Evolutionary conservation across 2,329 filamentous ascomycete genomes (phyloP).

Genomic region (Penicillium aurantiogriseum): DNA sequence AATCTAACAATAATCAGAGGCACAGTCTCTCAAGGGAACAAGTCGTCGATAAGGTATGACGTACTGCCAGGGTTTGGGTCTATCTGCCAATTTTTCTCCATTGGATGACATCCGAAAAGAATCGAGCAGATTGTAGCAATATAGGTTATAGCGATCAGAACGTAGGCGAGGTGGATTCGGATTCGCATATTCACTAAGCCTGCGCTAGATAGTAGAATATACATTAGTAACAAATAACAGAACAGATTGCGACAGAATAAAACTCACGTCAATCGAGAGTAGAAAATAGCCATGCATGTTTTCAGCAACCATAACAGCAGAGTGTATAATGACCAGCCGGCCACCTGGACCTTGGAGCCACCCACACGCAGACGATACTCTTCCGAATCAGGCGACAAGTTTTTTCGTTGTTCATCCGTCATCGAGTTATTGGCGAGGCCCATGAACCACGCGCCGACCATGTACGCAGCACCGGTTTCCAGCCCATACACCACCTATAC

Average conservation of each 20-base stretch:
- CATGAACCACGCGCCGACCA: slow-evolving; percentile 48
- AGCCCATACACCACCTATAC: slow-evolving; percentile 51
- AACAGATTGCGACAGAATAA: background rate
- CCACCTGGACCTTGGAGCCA: slow-evolving; percentile 55
- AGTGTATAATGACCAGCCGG: slow-evolving; percentile 56
- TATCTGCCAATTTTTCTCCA: slow-evolving; percentile 59
- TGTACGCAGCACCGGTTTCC: slow-evolving; percentile 52
- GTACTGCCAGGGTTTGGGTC: slow-evolving; percentile 56
- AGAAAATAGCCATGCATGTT: slow-evolving; percentile 57
- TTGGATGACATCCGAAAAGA: slow-evolving; percentile 54
- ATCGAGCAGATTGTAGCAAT: slow-evolving; percentile 51
- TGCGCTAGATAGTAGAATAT: slow-evolving; percentile 30
- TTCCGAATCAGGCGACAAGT: slow-evolving; percentile 44
- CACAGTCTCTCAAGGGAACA: background rate
- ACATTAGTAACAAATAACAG: background rate
- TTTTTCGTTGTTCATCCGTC: slow-evolving; percentile 50
- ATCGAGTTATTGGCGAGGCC: slow-evolving; percentile 60
- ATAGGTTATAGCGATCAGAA: slow-evolving; percentile 51
- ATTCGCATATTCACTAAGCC: slow-evolving; percentile 43
- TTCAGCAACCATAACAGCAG: slow-evolving; percentile 55
- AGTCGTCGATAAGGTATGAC: slow-evolving; percentile 19
- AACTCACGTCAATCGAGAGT: slow-evolving; percentile 52
- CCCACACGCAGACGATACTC: slow-evolving; percentile 53
- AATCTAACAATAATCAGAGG: slow-evolving; percentile 30
- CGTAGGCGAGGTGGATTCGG: slow-evolving; percentile 53